A percentile compares a stretch with the other conserved stretches of the same genome.
Conservation (phyloP, 2,329 filamentous ascomycete species). For the Aureobasidium mangrovei region DNA sequence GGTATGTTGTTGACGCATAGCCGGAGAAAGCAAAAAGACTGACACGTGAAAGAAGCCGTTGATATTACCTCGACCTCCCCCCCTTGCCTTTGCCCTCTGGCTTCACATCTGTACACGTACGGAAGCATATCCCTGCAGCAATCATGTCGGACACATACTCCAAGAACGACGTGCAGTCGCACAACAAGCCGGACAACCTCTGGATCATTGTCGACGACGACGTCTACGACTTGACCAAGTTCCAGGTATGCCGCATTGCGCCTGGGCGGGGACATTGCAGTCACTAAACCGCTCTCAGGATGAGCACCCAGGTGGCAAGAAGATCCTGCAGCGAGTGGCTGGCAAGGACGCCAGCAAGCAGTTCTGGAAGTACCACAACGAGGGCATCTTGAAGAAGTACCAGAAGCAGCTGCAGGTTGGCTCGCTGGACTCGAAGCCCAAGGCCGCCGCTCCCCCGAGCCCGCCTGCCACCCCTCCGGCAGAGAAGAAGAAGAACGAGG, state of each 20-base stretch:
- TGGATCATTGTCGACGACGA: conserved; percentile 92
- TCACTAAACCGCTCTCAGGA: conserved; percentile 21
- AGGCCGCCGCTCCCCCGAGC: conserved; percentile 41
- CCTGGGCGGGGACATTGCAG: not conserved
- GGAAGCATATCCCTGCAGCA: conserved; percentile 11
- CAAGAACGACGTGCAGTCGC: conserved; percentile 74
- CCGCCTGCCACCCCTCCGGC: conserved; percentile 40
- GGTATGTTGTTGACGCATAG: conserved; percentile 2
- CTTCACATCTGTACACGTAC: not conserved
- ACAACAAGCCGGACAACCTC: conserved; percentile 78
- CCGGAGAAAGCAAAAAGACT: not conserved
- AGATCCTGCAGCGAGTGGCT: conserved; percentile 57
- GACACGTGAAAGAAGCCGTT: conserved; percentile 8
- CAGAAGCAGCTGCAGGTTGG: conserved; percentile 69
- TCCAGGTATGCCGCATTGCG: conserved; percentile 25
- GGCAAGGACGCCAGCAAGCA: conserved; percentile 62
- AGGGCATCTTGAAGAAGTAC: conserved; percentile 75
- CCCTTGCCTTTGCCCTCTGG: conserved; percentile 1
- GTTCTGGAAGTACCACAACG: conserved; percentile 68
- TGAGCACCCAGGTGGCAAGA: conserved; percentile 49
- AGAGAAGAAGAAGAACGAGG: conserved; percentile 38
- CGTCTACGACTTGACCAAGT: conserved; percentile 83
- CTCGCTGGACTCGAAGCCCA: conserved; percentile 80
- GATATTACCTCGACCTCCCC: conserved; percentile 9
- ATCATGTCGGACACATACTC: conserved; percentile 85